Evolutionary conservation across 768 basidiomycete genomes (phyloP), one percentile per base, ranked within the genome.

Genomic region (Calocybe indica): DNA sequence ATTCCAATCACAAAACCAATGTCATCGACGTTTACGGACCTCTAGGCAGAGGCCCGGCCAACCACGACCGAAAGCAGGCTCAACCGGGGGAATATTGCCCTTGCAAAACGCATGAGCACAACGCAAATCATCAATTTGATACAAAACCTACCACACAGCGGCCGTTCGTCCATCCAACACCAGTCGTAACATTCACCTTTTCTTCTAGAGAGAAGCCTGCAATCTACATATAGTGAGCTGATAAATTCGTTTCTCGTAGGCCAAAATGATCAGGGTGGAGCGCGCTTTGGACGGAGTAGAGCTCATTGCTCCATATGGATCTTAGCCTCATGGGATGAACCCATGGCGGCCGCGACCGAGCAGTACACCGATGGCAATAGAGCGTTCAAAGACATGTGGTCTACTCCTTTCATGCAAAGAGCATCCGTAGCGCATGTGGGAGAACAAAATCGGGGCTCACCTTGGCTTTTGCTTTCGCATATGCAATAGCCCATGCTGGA

Each of bases 1-100:
- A 13, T 1, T 41, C 54, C 13, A 53, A 30, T 40, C 28, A 15
- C 7, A 28, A 40, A 13, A 29, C 37, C 22, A 2, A 10, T 37
- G 33, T 8, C 12, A 38, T 12, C 15, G 15, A 12, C 8, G 7
- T 9, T 3, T 15, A 50, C 68, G 1, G 14, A 78, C 82, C 66
- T 88, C 80, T 14, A 90, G 74, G 61, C 87, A 89, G 12, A 88
- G 66, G 22, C 87, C 85, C 0, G 83, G 83, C 64, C 77, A 88
- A 37, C 66, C 72, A n/a, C 66, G 64, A 35, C 69, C 72, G 14
- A 59, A 52, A 12, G 52, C 64, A 48, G 69, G 65, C 9, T 61
- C 71, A 11, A 85, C 69, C 0, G 73, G 41, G 3, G 81, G 69
- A 6, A 75, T 85, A 55, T 87, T 87, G 9, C 80, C 76, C 74